Base-by-base conservation (phyloP, 495 filamentous ascomycete genomes). In the Trichocladium uniseriatum region DNA sequence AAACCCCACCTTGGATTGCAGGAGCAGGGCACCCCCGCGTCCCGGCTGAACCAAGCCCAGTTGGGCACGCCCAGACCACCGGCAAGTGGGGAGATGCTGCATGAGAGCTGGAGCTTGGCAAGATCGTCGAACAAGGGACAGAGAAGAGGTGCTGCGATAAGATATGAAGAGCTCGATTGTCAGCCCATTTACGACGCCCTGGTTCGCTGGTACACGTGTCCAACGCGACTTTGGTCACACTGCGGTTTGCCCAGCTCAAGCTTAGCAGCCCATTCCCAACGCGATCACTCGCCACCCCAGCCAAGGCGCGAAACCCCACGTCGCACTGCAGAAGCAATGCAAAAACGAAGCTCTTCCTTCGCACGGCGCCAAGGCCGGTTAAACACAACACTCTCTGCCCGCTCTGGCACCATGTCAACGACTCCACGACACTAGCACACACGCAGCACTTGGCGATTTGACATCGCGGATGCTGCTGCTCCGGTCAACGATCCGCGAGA, bases 181-280 rank as follows among this genome's bases (percentile, higher is more conserved):
- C 31, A 46, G 34, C 16, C 16, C 35, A 40, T 40, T 29, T 38
- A 19, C n/a, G 9, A 18, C 11, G 37, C 37, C 16, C 37, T 18
- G 21, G 3, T 48, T 35, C 38, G 27, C 38, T 51, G 48, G 44
- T 36, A 48, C 42, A 43, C 48, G 48, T 51, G 47, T 49, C 29
- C 47, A 18, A 16, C 35, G 34, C 24, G 24, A 34, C 24, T 10
- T 32, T 19, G 45, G 36, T 34, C 31, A 34, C 31, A 27, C 24
- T 27, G 24, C 24, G 24, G 24, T 4, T 27, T 39, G 45, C 37
- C 38, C 38, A 35, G 45, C 36, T 29, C 35, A 13, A 29, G 18
- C 34, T 28, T 18, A 38, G 34, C 38, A 28, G 22, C 29, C 45
- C 34, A n/a, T 38, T 47, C 45, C 35, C 45, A 16, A 19, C 41